Evolutionary conservation across 495 filamentous ascomycete genomes (phyloP), one percentile per base, ranked within the genome.

Genomic region (Aspergillus heteromorphus): DNA sequence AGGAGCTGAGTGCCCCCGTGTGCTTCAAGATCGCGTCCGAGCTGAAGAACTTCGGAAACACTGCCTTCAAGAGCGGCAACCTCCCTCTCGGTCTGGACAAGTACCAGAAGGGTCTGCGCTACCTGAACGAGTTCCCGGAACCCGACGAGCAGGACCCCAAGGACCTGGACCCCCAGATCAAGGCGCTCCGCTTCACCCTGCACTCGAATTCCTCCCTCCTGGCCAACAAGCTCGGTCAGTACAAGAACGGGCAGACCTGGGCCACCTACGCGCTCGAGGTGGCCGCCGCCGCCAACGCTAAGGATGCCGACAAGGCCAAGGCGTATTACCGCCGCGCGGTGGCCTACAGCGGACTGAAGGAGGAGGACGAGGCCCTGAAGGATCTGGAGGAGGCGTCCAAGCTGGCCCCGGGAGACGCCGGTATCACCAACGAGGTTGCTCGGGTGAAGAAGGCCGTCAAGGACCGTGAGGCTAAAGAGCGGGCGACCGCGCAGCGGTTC

Each of bases 21-120:
- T 67, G 63, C 54, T 75, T 68, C 63, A 81, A 86, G 67, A 90
- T 99, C 58, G 90, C 89, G 2, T 73, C 79, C n/a, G 87, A 88
- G 59, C 82, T 96, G 61, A 98, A 98, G 75, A 88, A 87, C 17
- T 92, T 87, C 61, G 92, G 92, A 49, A 97, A 95, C 75, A 82
- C 81, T 58, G 92, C 91, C 0, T 97, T 96, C 81, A 96, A 96
- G 79, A 71, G 66, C 16, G 80, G 81, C 20, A 79, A 96, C 61
- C 65, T 87, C 29, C 65, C 73, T 31, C 74, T 88, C 19, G 92
- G 85, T 10, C 76, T 97, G 20, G 88, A 88, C 40, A 99, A 99
- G 76, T 99, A 99, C 75, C 88, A 95, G 72, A 99, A 99, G 75
- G 92, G 83, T n/a, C 71, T 99, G 51, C 87, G 93, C 57, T 99